These are phyloP conservation scores for Hypericum perforatum DNA, from an alignment of 345 rosid genomes.

Conservation along the genomic window DNA sequence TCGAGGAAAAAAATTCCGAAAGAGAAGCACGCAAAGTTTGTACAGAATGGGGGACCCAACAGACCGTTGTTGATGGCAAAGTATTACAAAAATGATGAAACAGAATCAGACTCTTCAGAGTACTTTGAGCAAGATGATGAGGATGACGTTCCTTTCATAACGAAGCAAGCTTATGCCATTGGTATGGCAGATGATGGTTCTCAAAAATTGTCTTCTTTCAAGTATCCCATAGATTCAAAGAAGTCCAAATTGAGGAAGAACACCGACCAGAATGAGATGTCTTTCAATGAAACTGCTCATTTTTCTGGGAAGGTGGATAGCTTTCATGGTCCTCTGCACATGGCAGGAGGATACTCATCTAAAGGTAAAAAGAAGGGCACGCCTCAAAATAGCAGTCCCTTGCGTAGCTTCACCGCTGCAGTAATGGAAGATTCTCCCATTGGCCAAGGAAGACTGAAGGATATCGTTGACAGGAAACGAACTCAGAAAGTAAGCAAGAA, in stretches of 20 bases:
- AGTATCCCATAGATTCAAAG: conserved; percentile 35
- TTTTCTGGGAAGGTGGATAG: conserved; percentile 27
- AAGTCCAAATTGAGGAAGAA: conserved; percentile 37
- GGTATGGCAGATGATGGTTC: conserved; percentile 39
- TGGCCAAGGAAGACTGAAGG: conserved; percentile 24
- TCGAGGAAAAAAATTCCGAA: conserved; percentile 38
- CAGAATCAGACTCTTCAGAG: conserved; percentile 79
- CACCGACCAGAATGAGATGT: conserved; percentile 26
- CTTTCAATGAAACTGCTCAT: conserved; percentile 29
- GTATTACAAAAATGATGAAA: conserved; percentile 46
- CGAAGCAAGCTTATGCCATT: conserved; percentile 39
- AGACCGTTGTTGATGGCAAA: conserved; percentile 33
- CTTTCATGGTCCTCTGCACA: conserved; percentile 30
- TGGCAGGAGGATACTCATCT: conserved; percentile 29
- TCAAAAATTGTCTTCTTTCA: conserved; percentile 29
- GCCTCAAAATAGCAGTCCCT: conserved; percentile 46
- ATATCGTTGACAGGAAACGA: conserved; percentile 34
- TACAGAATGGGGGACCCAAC: conserved; percentile 45
- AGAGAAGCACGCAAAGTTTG: conserved; percentile 41
- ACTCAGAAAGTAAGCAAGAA: conserved; percentile 31
- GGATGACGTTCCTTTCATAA: conserved; percentile 33
- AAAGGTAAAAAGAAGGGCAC: conserved; percentile 74
- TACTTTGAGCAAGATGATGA: conserved; percentile 55
- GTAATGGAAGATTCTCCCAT: conserved; percentile 29
- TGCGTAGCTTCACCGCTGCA: conserved; percentile 30